Evolutionary conservation across 78 protist genomes (phyloP), one percentile per base, ranked within the genome.

Genomic region (Dictyostelium firmibasis): DNA sequence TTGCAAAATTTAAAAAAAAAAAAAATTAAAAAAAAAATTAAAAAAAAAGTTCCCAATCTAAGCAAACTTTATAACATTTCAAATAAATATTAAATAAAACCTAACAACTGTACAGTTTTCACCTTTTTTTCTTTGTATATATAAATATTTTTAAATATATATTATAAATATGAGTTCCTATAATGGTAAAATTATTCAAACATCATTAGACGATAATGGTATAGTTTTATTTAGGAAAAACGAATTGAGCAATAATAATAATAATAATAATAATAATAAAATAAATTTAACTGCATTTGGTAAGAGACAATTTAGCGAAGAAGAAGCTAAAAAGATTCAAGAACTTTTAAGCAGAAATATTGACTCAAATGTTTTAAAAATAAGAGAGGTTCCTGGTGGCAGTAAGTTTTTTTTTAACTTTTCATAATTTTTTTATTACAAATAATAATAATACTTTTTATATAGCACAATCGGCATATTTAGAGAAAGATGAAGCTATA

Each of bases 241-340:
- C 62, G 75, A 27, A 10, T 25, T 31, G 31, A 70, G 31, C 31
- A 27, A 10, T 10, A 70, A 70, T 70, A 70, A 14, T 10, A 31
- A 70, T 31, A 31, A 31, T 11, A 14, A 27, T 33, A 27, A 76
- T 23, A 41, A 76, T 20, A 78, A 27, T 23, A 43, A 36, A 20
- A 38, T 78, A 20, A 38, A 76, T 16, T 0, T 76, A 36, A 3
- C 8, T 9, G 84, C 64, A 33, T 81, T 81, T 57, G 86, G 86
- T 8, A 53, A 53, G 3, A n/a, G 14, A 33, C 3, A 9, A 23
- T 81, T 81, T 27, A 53, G 74, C 7, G 38, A 13, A 33, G 74
- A 81, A 29, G 86, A 81, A 41, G 29, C n/a, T 6, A 33, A 57
- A 43, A 81, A 27, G 60, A 81, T 81, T 29, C 86, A 81, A 81